Evolutionary conservation across 2,329 filamentous ascomycete genomes (phyloP), one percentile per base, ranked within the genome.

Genomic region (Aspergillus sp.): DNA sequence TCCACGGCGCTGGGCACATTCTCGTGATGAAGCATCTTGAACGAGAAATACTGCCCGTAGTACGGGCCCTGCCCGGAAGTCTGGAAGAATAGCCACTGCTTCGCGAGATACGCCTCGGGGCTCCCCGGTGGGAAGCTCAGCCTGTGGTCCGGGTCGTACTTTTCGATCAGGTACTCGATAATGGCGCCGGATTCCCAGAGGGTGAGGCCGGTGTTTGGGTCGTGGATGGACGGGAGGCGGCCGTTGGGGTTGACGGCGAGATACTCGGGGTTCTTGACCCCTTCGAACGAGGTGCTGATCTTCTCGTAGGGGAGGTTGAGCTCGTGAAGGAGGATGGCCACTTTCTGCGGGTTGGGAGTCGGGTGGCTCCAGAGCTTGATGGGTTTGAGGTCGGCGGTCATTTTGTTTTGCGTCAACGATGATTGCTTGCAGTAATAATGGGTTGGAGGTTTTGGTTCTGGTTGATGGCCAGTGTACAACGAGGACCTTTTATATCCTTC

Each of bases 61-160:
- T 68, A 68, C 2, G 64, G 64, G 1, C 63, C 65, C 35, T 68
- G 64, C 5, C 63, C 63, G 1, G 54, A 53, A n/a, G 48, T 46
- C 44, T 67, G 62, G 45, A 57, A 66, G 41, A 50, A 56, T 8
- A 67, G 49, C 59, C 61, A 67, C 26, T 64, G 60, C 33, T 53
- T 57, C 7, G 51, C 52, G 8, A 50, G 43, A 34, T 54, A 60
- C 17, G 33, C 41, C 22, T 62, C 57, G 3, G 49, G 42, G 3
- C 43, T 6, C 5, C 19, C 10, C 6, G 5, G 6, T 8, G 29
- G 38, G 38, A 59, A 65, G 25, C 47, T 53, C 12, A 67, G 28
- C 27, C 50, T 48, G 15, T 47, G 35, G 0, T 55, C 43, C 5
- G 33, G 51, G 43, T 69, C 65, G 51, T 69, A 63, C 8, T 33